Evolutionary conservation across 257 asterid genomes (phyloP).

Genomic region (Solanum sparsipilum): DNA sequence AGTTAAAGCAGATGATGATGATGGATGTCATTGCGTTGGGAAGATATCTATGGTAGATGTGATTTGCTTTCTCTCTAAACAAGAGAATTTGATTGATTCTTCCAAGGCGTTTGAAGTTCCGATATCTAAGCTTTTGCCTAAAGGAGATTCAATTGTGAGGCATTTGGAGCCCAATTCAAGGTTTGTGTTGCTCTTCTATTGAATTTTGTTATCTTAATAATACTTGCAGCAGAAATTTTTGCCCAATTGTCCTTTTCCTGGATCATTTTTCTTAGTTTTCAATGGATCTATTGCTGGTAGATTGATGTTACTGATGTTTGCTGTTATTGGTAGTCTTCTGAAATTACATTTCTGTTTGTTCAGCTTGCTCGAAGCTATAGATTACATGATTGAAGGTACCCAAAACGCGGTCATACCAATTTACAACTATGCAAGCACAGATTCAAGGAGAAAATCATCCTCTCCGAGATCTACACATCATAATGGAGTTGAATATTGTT

Average conservation of each 20-base stretch:
- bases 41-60: constrained; percentile 52
- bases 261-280: background rate
- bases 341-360: background rate
- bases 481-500: constrained; percentile 38
- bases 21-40: constrained; percentile 44
- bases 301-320: too few relatives aligned
- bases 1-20: background rate
- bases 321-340: background rate
- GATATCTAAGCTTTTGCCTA: constrained; percentile 31
- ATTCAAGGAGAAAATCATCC: constrained; percentile 28
- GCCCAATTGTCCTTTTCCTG: background rate
- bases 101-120: constrained; percentile 50
- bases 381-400: constrained; percentile 60
- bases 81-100: constrained; percentile 40
- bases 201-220: background rate
- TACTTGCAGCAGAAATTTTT: background rate
- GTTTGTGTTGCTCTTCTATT: constrained; percentile 10
- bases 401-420: constrained; percentile 77
- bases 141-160: constrained; percentile 32
- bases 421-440: constrained; percentile 18
- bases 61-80: constrained; percentile 55
- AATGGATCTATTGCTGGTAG: background rate
- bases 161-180: constrained; percentile 62
- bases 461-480: constrained; percentile 5
- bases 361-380: constrained; percentile 75